Evolutionary conservation across 768 basidiomycete genomes (phyloP).

Genomic region (Collybia nuda): DNA sequence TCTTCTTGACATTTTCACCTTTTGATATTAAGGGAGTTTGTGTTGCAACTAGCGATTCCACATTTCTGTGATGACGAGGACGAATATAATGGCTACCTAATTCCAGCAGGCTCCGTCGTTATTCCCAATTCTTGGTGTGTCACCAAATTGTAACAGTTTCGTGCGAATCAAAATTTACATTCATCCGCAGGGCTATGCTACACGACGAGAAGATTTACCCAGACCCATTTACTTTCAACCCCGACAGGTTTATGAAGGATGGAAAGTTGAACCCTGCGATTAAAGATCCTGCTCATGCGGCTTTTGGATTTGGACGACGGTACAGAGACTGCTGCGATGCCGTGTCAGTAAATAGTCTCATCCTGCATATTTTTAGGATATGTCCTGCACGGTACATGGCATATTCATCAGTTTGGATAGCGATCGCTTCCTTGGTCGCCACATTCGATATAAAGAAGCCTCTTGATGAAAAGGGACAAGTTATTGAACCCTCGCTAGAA

Average conservation of each 20-base stretch:
- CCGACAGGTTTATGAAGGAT: slow-evolving; percentile 7
- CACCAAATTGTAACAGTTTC: neutral
- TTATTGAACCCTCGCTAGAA: neutral
- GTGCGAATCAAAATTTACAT: neutral
- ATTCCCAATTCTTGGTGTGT: slow-evolving; percentile 14
- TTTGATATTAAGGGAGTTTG: no score
- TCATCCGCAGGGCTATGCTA: slow-evolving; percentile 1
- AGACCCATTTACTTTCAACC: slow-evolving; percentile 2
- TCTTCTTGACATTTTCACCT: no score
- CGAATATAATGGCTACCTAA: slow-evolving; percentile 1
- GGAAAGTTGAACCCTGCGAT: slow-evolving; percentile 1
- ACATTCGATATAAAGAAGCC: slow-evolving; percentile 2
- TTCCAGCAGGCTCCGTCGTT: neutral
- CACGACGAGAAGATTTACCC: neutral
- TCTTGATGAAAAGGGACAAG: neutral
- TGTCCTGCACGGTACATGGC: slow-evolving; percentile 2
- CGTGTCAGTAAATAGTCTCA: neutral
- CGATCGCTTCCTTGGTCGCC: neutral
- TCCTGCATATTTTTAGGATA: slow-evolving; percentile 1
- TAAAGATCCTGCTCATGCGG: slow-evolving; percentile 2
- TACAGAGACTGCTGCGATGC: neutral
- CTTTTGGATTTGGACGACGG: slow-evolving; percentile 7
- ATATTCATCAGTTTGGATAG: neutral
- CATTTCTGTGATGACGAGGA: neutral
- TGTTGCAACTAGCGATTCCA: slow-evolving; percentile 1